Evolutionary conservation across 352 stramenopile species (phyloP).

Genomic region (Pythium aquatile): DNA sequence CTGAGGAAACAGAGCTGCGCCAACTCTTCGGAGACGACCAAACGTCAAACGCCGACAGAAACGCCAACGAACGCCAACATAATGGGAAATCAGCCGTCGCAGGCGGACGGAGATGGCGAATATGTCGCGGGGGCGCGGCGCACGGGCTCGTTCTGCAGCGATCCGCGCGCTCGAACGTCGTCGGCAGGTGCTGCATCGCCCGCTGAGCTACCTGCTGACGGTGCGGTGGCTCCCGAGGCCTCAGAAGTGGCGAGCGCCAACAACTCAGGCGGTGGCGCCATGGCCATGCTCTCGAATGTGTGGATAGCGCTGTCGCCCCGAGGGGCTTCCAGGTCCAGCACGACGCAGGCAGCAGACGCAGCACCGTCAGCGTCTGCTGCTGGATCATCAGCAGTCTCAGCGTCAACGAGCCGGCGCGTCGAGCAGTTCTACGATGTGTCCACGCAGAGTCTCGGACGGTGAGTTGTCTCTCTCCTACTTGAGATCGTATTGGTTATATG

Average conservation of each 20-base stretch:
- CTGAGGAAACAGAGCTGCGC: constrained; percentile 6
- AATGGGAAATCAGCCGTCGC: constrained; percentile 34
- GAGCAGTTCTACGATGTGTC: constrained; percentile 63
- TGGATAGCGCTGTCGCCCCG: constrained; percentile 28
- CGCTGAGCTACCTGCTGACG: too few species aligned
- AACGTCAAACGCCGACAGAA: background rate
- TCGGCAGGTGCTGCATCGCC: too few species aligned
- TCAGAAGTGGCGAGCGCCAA: background rate
- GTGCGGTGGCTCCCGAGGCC: too few species aligned
- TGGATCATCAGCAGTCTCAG: constrained; percentile 1
- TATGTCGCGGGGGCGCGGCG: background rate
- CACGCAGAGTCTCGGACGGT: constrained; percentile 49
- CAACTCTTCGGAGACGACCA: background rate
- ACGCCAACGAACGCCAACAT: constrained; percentile 4
- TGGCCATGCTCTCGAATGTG: constrained; percentile 25
- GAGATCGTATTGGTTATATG: background rate
- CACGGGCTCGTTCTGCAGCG: constrained; percentile 5
- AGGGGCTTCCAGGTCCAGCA: background rate
- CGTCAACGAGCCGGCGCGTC: constrained; percentile 31
- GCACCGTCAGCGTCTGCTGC: background rate
- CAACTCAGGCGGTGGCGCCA: background rate
- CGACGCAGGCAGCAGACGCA: background rate
- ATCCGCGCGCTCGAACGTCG: constrained; percentile 3
- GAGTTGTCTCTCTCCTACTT: background rate
- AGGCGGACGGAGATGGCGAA: constrained; percentile 11